Conservation (phyloP, 1,284 basidiomycete genomes). For the Ceratobasidium sp. region DNA sequence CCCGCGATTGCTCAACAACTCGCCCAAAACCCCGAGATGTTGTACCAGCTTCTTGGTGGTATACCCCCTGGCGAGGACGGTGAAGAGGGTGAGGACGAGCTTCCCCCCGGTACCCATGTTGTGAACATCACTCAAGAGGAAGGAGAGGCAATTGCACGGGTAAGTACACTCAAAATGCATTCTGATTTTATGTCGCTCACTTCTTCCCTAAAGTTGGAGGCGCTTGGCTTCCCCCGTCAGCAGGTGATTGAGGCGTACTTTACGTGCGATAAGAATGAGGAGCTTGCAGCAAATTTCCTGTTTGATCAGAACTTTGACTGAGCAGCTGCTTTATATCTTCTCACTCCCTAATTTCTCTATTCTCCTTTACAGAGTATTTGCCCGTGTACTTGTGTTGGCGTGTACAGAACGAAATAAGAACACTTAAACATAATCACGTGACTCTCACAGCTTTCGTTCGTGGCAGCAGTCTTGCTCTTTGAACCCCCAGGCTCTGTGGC, state of each 20-base stretch:
- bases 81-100: constrained; percentile 54
- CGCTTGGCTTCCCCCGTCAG: constrained; percentile 85
- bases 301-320: constrained; percentile 77
- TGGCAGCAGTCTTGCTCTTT: constrained; percentile 30
- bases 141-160: constrained; percentile 84
- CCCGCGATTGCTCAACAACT: constrained; percentile 77
- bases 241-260: constrained; percentile 86
- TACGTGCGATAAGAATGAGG: constrained; percentile 95
- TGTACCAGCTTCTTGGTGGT: constrained; percentile 70
- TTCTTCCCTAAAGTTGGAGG: constrained; percentile 70
- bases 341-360: not conserved
- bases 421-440: constrained; percentile 26
- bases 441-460: constrained; percentile 37
- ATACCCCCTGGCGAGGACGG: constrained; percentile 54
- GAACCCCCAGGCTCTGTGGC: not conserved
- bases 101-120: constrained; percentile 73
- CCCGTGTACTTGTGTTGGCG: not conserved
- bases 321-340: not conserved
- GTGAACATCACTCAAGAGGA: constrained; percentile 87
- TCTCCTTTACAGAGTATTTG: constrained; percentile 14
- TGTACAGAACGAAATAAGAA: constrained; percentile 26
- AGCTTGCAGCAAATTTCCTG: constrained; percentile 90
- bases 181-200: not conserved
- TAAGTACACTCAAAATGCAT: constrained; percentile 57
- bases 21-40: constrained; percentile 73